phyloP scores from a whole-genome alignment of 257 asterid genomes.

The Lavandula angustifolia region DNA sequence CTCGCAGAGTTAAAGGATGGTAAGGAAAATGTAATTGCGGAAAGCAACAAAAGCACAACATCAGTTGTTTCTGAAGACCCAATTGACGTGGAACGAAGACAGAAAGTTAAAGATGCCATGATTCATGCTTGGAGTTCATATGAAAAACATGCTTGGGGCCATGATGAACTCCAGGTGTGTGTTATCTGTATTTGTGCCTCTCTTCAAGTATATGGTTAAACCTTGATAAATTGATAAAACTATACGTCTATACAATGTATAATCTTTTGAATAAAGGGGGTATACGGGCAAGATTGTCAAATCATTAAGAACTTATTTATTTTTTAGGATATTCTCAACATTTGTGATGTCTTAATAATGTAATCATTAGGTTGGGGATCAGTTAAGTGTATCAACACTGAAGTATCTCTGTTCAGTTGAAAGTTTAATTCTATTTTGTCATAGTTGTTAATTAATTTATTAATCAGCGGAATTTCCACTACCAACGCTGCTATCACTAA shows the following conservation, averaged over 20 bases:
- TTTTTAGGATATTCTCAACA: background rate
- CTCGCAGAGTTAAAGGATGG: conserved; percentile 61
- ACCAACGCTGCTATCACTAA: too few species aligned
- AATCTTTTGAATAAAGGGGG: background rate
- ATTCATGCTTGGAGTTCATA: conserved; percentile 95
- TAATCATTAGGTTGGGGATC: background rate
- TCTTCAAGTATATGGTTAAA: conserved; percentile 1
- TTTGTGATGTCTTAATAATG: background rate
- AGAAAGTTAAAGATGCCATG: conserved; percentile 93
- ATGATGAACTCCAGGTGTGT: conserved; percentile 93
- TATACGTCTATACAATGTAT: too few species aligned
- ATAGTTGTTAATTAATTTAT: too few species aligned
- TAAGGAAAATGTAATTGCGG: conserved; percentile 31
- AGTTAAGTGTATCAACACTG: background rate
- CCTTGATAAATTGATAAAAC: background rate
- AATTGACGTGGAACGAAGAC: conserved; percentile 65
- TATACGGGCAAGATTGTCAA: too few species aligned
- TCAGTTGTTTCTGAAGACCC: conserved; percentile 57
- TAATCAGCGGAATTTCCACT: too few species aligned
- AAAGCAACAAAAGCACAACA: conserved; percentile 30
- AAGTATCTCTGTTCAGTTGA: background rate
- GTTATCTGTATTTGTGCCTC: conserved; percentile 18
- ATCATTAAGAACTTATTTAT: too few species aligned
- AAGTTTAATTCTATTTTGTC: background rate
- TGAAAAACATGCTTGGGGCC: conserved; percentile 98